Percentiles rank a stretch among this genome's conserved stretches.
Conservation (phyloP, 805 yeast genomes). For the Hanseniaspora taiwanica region DNA sequence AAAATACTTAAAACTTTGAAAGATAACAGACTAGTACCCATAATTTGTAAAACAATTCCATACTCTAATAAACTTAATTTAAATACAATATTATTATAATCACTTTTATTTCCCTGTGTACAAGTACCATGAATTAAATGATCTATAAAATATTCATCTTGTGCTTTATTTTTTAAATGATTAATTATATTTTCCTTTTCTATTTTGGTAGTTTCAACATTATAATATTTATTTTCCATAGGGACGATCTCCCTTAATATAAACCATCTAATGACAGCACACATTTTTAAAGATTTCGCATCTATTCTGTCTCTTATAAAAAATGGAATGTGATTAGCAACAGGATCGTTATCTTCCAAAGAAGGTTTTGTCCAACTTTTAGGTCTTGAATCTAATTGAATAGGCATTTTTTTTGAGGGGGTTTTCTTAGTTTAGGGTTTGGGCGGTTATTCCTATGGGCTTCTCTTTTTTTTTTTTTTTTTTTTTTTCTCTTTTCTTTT, state of each 20-base stretch:
- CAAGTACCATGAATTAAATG: not conserved
- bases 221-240: conserved; percentile 31
- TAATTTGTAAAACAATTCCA: conserved; percentile 49
- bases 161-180: not conserved
- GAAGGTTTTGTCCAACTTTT: conserved; percentile 4
- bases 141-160: not conserved
- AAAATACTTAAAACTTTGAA: conserved; percentile 52
- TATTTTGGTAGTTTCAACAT: not conserved
- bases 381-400: conserved; percentile 2
- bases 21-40: conserved; percentile 39
- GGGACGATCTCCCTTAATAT: conserved; percentile 47
- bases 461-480: not conserved
- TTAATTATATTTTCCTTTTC: not conserved
- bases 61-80: conserved; percentile 51
- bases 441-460: too few relatives aligned
- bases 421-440: not conserved
- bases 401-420: conserved; percentile 3
- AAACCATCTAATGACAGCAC: conserved; percentile 30
- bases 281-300: conserved; percentile 23
- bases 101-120: too few relatives aligned
- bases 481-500: not conserved
- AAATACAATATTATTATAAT: conserved; percentile 25
- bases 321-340: conserved; percentile 21
- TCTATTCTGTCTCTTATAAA: conserved; percentile 24
- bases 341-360: conserved; percentile 6